Conservation (phyloP, 495 filamentous ascomycete genomes). For the Neurospora pannonica region DNA sequence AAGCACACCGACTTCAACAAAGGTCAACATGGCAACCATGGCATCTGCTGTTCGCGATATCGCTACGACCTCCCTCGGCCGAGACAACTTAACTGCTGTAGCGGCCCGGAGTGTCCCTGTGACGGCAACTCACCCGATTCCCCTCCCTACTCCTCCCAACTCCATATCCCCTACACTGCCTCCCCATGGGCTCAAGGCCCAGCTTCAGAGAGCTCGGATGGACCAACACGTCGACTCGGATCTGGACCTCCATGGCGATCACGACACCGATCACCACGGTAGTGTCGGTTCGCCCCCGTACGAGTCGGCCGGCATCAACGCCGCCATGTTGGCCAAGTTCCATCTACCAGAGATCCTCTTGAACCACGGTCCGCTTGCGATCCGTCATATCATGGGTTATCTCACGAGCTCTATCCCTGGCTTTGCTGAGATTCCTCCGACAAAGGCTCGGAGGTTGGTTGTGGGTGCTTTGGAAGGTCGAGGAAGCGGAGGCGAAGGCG, state of each 20-base stretch:
- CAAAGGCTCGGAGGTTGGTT: slow-evolving; percentile 82
- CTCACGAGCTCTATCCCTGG: slow-evolving; percentile 88
- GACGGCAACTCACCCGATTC: slow-evolving; percentile 51
- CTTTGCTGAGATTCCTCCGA: slow-evolving; percentile 81
- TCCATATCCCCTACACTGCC: slow-evolving; percentile 87
- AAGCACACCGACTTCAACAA: slow-evolving; percentile 31
- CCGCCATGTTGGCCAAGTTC: slow-evolving; percentile 77
- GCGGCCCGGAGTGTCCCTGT: slow-evolving; percentile 49
- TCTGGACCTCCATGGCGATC: slow-evolving; percentile 69
- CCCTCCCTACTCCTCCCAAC: slow-evolving; percentile 86
- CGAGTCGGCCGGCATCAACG: slow-evolving; percentile 78
- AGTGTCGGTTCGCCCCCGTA: slow-evolving; percentile 39
- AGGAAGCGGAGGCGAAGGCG: slow-evolving; percentile 50
- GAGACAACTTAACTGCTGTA: slow-evolving; percentile 54
- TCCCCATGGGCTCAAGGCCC: slow-evolving; percentile 64
- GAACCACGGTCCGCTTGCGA: slow-evolving; percentile 79
- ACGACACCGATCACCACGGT: slow-evolving; percentile 47
- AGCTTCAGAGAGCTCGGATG: slow-evolving; percentile 49
- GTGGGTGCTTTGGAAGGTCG: slow-evolving; percentile 76
- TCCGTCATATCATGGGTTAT: slow-evolving; percentile 89
- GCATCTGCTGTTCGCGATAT: slow-evolving; percentile 61
- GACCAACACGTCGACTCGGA: slow-evolving; percentile 70
- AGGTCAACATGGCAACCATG: slow-evolving; percentile 51
- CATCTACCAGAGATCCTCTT: slow-evolving; percentile 88
- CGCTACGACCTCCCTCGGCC: slow-evolving; percentile 46